Evolutionary conservation across 169 alveolate genomes (phyloP).

Genomic region (Cryptosporidium viatorum): DNA sequence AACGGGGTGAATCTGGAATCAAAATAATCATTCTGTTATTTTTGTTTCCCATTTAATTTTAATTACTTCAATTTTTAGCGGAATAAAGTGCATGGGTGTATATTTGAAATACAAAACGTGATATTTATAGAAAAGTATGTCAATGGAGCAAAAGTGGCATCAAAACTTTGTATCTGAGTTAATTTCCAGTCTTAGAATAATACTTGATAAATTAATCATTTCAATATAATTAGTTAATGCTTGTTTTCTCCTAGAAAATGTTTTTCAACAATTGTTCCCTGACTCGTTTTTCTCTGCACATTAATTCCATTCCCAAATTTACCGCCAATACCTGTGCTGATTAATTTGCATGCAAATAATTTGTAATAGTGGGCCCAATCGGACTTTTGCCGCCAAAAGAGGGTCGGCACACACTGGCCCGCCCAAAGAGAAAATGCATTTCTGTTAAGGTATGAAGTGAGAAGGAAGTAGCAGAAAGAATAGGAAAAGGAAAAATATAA

Average conservation of each 20-base stretch:
- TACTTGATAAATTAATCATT: not conserved
- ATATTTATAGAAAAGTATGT: not conserved
- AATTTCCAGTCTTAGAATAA: no score
- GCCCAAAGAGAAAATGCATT: slow-evolving; percentile 1
- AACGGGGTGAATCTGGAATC: not conserved
- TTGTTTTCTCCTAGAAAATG: not conserved
- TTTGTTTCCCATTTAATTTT: not conserved
- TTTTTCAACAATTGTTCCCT: not conserved
- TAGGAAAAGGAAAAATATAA: not conserved
- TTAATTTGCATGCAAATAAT: not conserved
- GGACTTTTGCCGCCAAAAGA: slow-evolving; percentile 24
- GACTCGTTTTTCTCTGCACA: not conserved
- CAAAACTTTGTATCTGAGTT: not conserved
- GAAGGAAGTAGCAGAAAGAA: slow-evolving; percentile 9
- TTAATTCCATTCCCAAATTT: not conserved
- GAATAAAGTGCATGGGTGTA: not conserved
- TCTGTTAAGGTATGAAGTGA: slow-evolving; percentile 28
- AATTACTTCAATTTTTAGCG: not conserved
- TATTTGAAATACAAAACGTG: no score
- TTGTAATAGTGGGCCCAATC: slow-evolving; percentile 32
- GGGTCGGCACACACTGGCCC: slow-evolving; percentile 37
- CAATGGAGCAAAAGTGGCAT: not conserved
- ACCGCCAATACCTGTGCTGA: not conserved
- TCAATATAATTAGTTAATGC: no score
- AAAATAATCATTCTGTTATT: no score